A percentile compares a stretch with the other conserved stretches of the same genome.
Conservation (phyloP, 352 stramenopile genomes). For the Pythium periplocum region DNA sequence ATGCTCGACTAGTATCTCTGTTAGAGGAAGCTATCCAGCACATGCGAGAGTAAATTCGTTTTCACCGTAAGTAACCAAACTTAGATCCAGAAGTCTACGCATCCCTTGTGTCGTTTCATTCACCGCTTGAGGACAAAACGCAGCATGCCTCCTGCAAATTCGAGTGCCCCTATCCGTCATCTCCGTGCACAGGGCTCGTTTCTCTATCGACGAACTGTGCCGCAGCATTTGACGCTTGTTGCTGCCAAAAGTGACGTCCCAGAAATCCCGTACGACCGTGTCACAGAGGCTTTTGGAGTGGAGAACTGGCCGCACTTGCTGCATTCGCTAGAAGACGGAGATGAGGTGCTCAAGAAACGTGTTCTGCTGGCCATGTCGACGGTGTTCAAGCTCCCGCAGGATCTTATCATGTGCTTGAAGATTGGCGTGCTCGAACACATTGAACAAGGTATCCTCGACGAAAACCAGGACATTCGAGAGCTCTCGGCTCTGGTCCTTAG, state of each 20-base stretch:
- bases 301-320: constrained; percentile 72
- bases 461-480: constrained; percentile 38
- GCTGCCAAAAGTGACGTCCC: constrained; percentile 41
- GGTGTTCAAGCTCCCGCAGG: constrained; percentile 55
- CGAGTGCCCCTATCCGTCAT: constrained; percentile 32
- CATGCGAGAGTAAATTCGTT: no score
- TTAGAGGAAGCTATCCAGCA: no score
- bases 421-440: constrained; percentile 51
- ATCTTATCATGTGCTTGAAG: constrained; percentile 61
- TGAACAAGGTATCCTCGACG: constrained; percentile 29
- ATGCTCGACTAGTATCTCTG: no score
- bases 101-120: no score
- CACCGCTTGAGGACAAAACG: no score
- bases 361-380: constrained; percentile 39
- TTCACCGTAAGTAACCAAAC: no score
- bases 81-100: no score
- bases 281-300: constrained; percentile 58
- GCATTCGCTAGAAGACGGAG: constrained; percentile 47
- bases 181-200: constrained; percentile 45
- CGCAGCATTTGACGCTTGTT: constrained; percentile 56
- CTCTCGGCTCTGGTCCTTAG: constrained; percentile 48
- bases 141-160: background rate
- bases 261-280: constrained; percentile 51
- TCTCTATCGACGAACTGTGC: constrained; percentile 59
- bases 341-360: constrained; percentile 39